Conservation (phyloP, 2,329 filamentous ascomycete species). For the Thielaviopsis ethacetica region DNA sequence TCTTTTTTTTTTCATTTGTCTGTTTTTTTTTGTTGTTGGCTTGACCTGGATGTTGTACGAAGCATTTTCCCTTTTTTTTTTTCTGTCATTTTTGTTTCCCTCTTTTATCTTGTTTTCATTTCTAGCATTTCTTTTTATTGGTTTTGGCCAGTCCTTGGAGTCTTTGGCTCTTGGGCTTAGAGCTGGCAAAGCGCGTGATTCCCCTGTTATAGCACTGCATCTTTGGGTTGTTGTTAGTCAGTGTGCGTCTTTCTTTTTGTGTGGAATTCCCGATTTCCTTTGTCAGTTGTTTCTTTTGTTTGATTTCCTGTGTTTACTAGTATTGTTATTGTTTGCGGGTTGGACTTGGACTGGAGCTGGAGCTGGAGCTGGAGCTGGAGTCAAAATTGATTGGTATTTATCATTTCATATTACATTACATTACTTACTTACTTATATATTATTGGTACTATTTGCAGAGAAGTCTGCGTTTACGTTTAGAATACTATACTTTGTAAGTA, state of each 20-base stretch:
- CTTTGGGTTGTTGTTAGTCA: not conserved
- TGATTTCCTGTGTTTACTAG: not conserved
- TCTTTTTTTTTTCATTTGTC: not conserved
- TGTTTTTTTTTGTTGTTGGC: too few species aligned
- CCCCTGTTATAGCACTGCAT: constrained; percentile 2
- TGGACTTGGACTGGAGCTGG: not conserved
- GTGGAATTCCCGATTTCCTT: not conserved
- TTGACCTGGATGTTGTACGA: not conserved
- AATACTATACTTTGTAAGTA: too few species aligned
- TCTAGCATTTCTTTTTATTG: not conserved
- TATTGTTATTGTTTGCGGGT: not conserved
- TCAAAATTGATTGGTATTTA: not conserved
- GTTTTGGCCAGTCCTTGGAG: too few species aligned
- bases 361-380: not conserved
- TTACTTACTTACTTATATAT: too few species aligned
- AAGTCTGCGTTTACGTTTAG: too few species aligned
- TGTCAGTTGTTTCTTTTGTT: constrained; percentile 1
- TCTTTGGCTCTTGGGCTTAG: too few species aligned
- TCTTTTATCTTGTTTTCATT: not conserved
- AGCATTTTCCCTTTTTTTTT: constrained; percentile 1
- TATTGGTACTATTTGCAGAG: not conserved
- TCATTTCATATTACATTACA: too few species aligned
- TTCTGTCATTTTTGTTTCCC: not conserved
- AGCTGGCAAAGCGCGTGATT: not conserved
- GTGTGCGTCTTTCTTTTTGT: not conserved